phyloP scores from a whole-genome alignment of 2,329 filamentous ascomycete species.

The Diaporthe sp. region DNA sequence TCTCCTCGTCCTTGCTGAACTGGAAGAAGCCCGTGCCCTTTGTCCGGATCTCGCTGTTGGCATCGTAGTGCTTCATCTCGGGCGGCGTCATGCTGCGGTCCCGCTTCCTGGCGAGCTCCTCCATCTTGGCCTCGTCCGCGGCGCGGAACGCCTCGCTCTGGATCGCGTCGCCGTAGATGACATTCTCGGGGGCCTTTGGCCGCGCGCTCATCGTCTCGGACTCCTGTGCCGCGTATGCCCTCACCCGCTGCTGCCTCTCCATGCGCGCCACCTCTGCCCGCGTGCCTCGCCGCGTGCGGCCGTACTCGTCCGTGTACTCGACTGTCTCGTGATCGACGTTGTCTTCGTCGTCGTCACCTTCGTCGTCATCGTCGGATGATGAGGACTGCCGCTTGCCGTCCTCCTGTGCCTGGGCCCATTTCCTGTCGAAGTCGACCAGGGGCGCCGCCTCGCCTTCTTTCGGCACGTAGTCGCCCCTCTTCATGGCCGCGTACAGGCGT shows the following conservation, averaged over 20 bases:
- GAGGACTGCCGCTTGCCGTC: conserved; percentile 46
- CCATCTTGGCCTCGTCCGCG: conserved; percentile 79
- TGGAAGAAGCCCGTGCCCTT: conserved; percentile 94
- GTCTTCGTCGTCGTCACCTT: conserved; percentile 55
- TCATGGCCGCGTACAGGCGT: conserved; percentile 87
- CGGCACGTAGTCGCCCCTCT: conserved; percentile 84
- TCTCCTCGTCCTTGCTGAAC: conserved; percentile 81
- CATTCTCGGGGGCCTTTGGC: conserved; percentile 71
- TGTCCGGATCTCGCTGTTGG: conserved; percentile 81
- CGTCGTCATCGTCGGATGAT: conserved; percentile 59
- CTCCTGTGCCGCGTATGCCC: conserved; percentile 66
- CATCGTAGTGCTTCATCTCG: conserved; percentile 85
- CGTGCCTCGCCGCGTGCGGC: conserved; percentile 80
- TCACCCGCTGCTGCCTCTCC: conserved; percentile 64
- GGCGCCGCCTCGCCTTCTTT: conserved; percentile 72
- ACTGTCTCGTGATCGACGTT: conserved; percentile 70
- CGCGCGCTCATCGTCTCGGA: conserved; percentile 76
- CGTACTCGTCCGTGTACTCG: conserved; percentile 93
- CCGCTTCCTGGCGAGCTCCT: conserved; percentile 78
- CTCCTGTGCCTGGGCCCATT: conserved; percentile 83
- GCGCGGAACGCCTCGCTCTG: conserved; percentile 87
- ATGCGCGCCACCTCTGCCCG: conserved; percentile 73
- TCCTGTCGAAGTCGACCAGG: conserved; percentile 93
- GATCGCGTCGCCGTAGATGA: conserved; percentile 89
- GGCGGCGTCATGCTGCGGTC: conserved; percentile 86